These are phyloP conservation scores for Apiospora aurea DNA, from an alignment of 2,329 filamentous ascomycete species.

Conservation along the genomic window DNA sequence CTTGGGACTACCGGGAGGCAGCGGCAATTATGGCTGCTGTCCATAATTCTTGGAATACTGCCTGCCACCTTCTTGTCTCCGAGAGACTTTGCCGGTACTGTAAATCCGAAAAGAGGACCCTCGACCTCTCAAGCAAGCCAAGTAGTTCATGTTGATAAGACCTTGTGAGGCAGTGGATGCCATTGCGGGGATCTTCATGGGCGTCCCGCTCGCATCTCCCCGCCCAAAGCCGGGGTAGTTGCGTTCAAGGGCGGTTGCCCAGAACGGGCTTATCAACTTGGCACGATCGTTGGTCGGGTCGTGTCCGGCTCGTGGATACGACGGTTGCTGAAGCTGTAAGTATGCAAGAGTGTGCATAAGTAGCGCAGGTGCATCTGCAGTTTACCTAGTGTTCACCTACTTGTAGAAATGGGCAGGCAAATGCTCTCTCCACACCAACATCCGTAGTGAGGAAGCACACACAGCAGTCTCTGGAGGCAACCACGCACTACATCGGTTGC, in stretches of 20 bases:
- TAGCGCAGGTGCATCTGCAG: neutral
- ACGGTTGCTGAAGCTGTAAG: neutral
- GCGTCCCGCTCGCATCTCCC: slow-evolving; percentile 2
- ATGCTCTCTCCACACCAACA: neutral
- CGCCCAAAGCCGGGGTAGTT: slow-evolving; percentile 11
- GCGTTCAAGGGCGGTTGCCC: neutral
- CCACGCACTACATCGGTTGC: neutral
- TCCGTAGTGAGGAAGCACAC: neutral
- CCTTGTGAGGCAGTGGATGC: slow-evolving; percentile 4
- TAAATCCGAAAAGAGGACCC: neutral
- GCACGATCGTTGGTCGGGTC: neutral
- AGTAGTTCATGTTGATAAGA: neutral
- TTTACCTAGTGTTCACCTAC: neutral
- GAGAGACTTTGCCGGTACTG: neutral
- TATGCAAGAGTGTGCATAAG: neutral
- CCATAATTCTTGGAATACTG: neutral
- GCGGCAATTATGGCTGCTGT: neutral
- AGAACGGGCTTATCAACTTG: slow-evolving; percentile 5
- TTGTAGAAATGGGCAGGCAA: neutral
- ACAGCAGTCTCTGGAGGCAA: neutral
- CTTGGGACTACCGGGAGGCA: neutral
- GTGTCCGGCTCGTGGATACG: neutral
- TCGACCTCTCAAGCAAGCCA: neutral
- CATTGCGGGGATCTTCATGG: neutral
- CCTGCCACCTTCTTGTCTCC: neutral